These are phyloP conservation scores for Nidularia pulvinata DNA, from an alignment of 768 basidiomycete genomes.

Conservation along the genomic window DNA sequence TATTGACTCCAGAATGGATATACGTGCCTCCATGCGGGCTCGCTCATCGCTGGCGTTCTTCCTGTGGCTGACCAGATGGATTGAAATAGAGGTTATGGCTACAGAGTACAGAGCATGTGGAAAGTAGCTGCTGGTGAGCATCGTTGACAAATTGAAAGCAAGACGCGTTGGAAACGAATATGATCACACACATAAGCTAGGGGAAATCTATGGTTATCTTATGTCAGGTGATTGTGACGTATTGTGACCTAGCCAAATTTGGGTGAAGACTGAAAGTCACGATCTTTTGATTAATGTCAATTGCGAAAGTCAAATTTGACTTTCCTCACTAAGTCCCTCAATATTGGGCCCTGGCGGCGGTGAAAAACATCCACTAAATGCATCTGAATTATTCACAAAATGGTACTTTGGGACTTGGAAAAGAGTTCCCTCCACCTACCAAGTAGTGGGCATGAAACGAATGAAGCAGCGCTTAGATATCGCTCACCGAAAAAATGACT, in stretches of 20 bases:
- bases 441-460: neutral
- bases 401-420: constrained; percentile 8
- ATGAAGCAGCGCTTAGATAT: neutral
- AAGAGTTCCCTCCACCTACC: constrained; percentile 7
- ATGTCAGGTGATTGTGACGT: no score
- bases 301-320: no score
- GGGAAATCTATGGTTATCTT: no score
- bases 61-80: constrained; percentile 61
- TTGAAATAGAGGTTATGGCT: constrained; percentile 65
- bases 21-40: constrained; percentile 51
- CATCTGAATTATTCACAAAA: neutral
- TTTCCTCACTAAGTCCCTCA: constrained; percentile 4
- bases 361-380: neutral
- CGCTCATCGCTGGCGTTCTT: constrained; percentile 50
- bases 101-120: constrained; percentile 67
- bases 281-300: neutral
- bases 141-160: no score
- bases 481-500: neutral
- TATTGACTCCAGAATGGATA: constrained; percentile 64
- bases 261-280: neutral
- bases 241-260: no score
- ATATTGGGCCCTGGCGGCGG: neutral
- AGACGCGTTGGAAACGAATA: no score
- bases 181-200: no score
- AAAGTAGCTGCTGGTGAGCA: constrained; percentile 32